phyloP scores from a whole-genome alignment of 2,329 filamentous ascomycete species.

The Lasiodiplodia gonubiensis region DNA sequence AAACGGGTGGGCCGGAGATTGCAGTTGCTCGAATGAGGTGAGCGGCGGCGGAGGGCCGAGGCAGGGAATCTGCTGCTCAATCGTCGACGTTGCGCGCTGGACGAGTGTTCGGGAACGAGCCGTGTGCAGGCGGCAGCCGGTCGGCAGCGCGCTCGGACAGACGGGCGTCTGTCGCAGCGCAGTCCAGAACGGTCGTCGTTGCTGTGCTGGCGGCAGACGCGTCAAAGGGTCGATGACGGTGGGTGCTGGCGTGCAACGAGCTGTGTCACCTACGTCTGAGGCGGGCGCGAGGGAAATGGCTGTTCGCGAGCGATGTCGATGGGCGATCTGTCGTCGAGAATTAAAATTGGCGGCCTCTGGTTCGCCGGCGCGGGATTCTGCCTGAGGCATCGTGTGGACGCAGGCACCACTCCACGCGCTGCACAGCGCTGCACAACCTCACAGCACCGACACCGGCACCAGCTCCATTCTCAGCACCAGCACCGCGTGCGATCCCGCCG shows the following conservation, averaged over 20 bases:
- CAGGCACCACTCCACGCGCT: background rate
- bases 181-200: background rate
- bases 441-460: background rate
- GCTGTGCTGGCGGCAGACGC: slow-evolving; percentile 20
- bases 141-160: slow-evolving; percentile 12
- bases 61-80: slow-evolving; percentile 20
- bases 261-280: slow-evolving; percentile 16
- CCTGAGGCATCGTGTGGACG: slow-evolving; percentile 12
- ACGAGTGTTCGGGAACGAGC: slow-evolving; percentile 27
- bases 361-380: background rate
- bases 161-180: slow-evolving; percentile 3
- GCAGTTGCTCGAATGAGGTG: background rate
- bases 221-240: slow-evolving; percentile 13
- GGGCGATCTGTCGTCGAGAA: slow-evolving; percentile 2
- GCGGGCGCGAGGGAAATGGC: background rate
- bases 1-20: slow-evolving; percentile 24
- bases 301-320: background rate
- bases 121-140: slow-evolving; percentile 20
- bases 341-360: slow-evolving; percentile 3
- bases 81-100: slow-evolving; percentile 25
- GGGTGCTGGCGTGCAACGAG: slow-evolving; percentile 17
- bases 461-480: background rate
- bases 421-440: slow-evolving; percentile 6
- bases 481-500: slow-evolving; percentile 10
- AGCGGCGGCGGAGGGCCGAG: background rate